Percentiles rank a stretch among this genome's conserved stretches.
These are phyloP conservation scores for Sporothrix protearum DNA, from an alignment of 2,329 filamentous ascomycete genomes.

Conservation along the genomic window DNA sequence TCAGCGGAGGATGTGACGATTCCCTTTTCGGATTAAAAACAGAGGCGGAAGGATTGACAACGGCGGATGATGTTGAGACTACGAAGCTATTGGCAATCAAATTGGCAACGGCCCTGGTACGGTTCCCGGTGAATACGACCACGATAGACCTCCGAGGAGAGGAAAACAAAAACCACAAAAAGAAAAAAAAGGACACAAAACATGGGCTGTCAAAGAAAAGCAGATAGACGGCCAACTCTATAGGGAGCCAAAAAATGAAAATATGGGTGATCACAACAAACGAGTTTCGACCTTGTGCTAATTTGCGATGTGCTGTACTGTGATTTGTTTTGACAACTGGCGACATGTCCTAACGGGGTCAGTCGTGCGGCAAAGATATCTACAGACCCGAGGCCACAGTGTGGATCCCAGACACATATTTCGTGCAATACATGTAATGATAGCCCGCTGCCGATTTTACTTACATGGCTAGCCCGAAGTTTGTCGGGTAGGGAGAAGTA, in stretches of 20 bases:
- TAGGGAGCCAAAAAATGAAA: not conserved
- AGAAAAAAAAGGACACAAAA: not conserved
- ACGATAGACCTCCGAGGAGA: not conserved
- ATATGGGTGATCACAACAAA: conserved; percentile 13
- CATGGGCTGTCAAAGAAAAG: not conserved
- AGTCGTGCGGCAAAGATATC: not conserved
- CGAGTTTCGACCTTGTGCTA: not conserved
- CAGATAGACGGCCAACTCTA: not conserved
- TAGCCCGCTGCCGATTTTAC: not conserved
- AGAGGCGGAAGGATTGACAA: not conserved
- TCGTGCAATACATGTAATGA: not conserved
- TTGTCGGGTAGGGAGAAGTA: not conserved
- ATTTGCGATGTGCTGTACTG: not conserved
- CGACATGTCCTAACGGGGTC: not conserved
- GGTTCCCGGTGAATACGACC: conserved; percentile 2
- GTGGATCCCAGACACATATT: not conserved
- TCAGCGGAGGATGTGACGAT: conserved; percentile 14
- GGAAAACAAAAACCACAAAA: not conserved
- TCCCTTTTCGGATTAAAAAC: conserved; percentile 14
- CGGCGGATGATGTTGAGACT: not conserved
- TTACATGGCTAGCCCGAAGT: not conserved
- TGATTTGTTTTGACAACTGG: not conserved
- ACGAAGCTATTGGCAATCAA: too few relatives aligned
- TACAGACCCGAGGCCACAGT: too few relatives aligned
- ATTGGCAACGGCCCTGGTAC: not conserved